Base-by-base conservation (phyloP, 306 rosid species). In the Trifolium subterraneum region DNA sequence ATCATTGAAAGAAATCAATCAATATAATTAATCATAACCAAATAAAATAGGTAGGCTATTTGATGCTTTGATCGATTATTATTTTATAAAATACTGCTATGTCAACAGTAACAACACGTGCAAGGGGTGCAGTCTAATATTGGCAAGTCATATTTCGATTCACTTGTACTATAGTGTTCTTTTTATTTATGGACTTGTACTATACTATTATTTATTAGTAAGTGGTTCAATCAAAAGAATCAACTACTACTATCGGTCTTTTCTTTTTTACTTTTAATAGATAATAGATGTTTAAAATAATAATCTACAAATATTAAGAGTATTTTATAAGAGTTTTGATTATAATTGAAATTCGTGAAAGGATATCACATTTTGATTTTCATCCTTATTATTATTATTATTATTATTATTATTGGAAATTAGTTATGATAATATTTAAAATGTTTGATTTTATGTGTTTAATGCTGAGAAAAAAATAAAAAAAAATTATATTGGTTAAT, bases 31-130 rank as follows among this genome's bases (percentile, higher is more conserved):
- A 47, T 47, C 72, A 68, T 52, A n/a, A 27, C 39, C 60, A 44
- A 45, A 29, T 47, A 68, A 68, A 25, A 71, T 55, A 22, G 35
- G 64, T 55, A 56, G 38, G 22, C 10, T n/a, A 11, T 58, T 72
- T 59, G 55, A 47, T 6, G 70, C 38, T 25, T 58, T 20, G 20
- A 7, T 41, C 16, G 42, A 58, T 58, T 31, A 9, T 58, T 33
- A 18, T 11, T 47, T 25, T n/a, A 50, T 62, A 39, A 39, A 36
- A 38, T 15, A 59, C 9, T 59, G 10, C 10, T 35, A 36, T 51
- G 65, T 48, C 22, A 64, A 74, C 11, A 74, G 79, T 75, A 65
- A 75, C 72, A 36, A 25, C 79, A 75, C 66, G 72, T 64, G 79
- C 38, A 64, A 50, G 25, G 44, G 62, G 41, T 31, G 35, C 31